Evolutionary conservation across 805 yeast genomes (phyloP), one percentile per base, ranked within the genome.

Genomic region (Candida manassasensis): DNA sequence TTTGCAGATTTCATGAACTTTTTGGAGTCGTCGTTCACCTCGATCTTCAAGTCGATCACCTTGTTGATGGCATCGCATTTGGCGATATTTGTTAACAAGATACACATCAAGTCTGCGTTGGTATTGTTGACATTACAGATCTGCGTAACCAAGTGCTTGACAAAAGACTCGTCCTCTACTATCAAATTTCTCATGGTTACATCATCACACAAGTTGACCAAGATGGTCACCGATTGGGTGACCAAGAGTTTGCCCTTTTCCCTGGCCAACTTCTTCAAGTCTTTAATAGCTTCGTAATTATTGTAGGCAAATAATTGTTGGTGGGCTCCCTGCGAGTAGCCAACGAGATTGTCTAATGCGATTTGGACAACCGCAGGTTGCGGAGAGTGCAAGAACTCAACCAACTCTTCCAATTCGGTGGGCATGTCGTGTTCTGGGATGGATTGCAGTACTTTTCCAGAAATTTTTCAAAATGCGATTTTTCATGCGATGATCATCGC

Each of bases 131-230:
- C 57, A 38, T 73, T 76, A 42, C 77, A 58, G 25, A 82, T 71
- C 36, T 71, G 64, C 35, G 65, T 59, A 11, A 73, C 57, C 35
- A 84, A 50, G 49, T 50, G 74, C 43, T 65, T 41, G 71, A 55
- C 40, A 53, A 80, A 86, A 6, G 64, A 64, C 11, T 61, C 65
- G 54, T 90, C 95, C 18, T 74, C 69, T 4, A 78, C 84, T 15
- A 90, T 71, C 40, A 79, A 48, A 29, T 70, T 69, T 48, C 96
- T 74, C 52, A 87, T 73, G 13, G 64, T 62, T 3, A 55, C 46
- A 53, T 84, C 87, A 45, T 79, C 93, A 59, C 95, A 83, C 38
- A 90, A 60, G 52, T 93, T 93, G 7, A 84, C 85, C 49, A 93
- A 63, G 21, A 84, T 85, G 0, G 96, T 87, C 12, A 83, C 62